Base-by-base conservation (phyloP, 495 filamentous ascomycete genomes). In the Filosporella fistucella region DNA sequence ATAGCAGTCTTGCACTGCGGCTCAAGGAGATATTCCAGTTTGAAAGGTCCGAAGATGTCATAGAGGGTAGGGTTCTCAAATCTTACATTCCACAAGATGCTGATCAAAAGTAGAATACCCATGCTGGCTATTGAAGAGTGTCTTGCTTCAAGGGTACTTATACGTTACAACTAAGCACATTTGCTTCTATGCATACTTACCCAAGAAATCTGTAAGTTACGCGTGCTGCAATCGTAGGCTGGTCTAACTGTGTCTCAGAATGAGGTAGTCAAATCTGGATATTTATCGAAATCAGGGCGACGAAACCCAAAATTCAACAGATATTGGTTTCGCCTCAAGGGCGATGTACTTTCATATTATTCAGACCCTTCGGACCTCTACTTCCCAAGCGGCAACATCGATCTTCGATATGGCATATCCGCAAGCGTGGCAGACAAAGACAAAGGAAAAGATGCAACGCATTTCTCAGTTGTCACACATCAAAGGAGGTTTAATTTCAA, bases 321-420 rank as follows among this genome's bases (percentile, higher is more conserved):
- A 43, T 96, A 95, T 65, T 98, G 91, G 91, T 97, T 97, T 65
- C 77, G 81, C n/a, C 66, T 98, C 41, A 95, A 93, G 59, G 94
- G 89, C 3, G 90, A 97, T 65, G 90, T 97, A 9, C 68, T 98
- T 18, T 86, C 91, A n/a, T 98, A 97, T 66, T 97, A 86, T 63
- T 76, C 77, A 4, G 83, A 93, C 55, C 78, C 89, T 5, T 82
- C 85, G 3, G 85, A 95, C 36, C 72, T 87, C 17, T 98, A 97
- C 68, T 97, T 96, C 48, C 93, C 89, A 0, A 84, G 81, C 50
- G 91, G 91, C 26, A 88, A 90, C 56, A 89, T 98, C 49, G 93
- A 97, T 60, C 73, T 98, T 36, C 81, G 89, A 35, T 96, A 96
- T 60, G 91, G 85, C 25, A 89, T 96, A 47, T 91, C 89, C 18